Evolutionary conservation across 805 yeast species (phyloP).

Genomic region (Maudiozyma barnettii): DNA sequence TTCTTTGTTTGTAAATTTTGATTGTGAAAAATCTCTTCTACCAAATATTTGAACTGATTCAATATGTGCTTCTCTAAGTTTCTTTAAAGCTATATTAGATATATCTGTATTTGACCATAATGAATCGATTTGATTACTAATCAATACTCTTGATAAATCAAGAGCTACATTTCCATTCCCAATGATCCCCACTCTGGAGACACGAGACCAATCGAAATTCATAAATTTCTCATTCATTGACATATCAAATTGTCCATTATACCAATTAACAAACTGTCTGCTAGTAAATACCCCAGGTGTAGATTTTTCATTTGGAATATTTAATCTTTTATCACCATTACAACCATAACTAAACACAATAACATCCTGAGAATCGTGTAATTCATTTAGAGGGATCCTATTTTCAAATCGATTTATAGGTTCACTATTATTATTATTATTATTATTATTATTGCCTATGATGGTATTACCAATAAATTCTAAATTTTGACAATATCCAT

Average conservation of each 20-base stretch:
- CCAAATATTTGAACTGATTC: constrained; percentile 65
- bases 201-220: constrained; percentile 50
- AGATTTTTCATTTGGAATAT: constrained; percentile 50
- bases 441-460: constrained; percentile 55
- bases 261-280: constrained; percentile 89
- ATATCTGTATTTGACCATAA: constrained; percentile 70
- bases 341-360: constrained; percentile 81
- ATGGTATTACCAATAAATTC: constrained; percentile 61
- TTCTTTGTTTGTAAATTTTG: constrained; percentile 90
- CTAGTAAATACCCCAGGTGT: constrained; percentile 66
- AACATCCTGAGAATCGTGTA: constrained; percentile 55
- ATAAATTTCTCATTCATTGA: constrained; percentile 28
- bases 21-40: constrained; percentile 74
- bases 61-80: constrained; percentile 46
- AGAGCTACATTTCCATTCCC: constrained; percentile 97
- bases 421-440: no score
- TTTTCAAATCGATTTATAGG: not conserved
- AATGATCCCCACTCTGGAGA: constrained; percentile 63
- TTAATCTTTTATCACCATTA: constrained; percentile 42
- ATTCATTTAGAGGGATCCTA: constrained; percentile 36
- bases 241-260: constrained; percentile 73
- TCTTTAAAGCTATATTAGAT: constrained; percentile 45
- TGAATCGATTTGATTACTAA: constrained; percentile 40
- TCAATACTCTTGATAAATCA: constrained; percentile 74
- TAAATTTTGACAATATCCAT: constrained; percentile 28